These are phyloP conservation scores for Stemphylium lycopersici DNA, from an alignment of 2,329 filamentous ascomycete species.

Conservation along the genomic window DNA sequence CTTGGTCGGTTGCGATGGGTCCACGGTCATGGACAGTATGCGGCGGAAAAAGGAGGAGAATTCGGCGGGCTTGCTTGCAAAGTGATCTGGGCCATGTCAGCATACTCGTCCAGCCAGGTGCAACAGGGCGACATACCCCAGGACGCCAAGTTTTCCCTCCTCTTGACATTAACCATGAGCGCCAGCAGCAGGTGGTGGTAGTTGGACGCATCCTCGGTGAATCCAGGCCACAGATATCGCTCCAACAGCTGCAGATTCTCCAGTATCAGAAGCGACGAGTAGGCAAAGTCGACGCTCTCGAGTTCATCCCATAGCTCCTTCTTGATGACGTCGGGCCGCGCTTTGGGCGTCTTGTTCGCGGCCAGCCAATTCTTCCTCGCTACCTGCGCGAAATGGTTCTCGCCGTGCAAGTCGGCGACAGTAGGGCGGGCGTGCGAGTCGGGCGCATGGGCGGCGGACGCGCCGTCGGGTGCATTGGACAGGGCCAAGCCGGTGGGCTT, in stretches of 20 bases:
- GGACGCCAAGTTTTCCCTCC: conserved; percentile 81
- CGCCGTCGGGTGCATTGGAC: conserved; percentile 24
- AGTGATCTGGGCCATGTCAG: conserved; percentile 65
- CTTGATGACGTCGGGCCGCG: conserved; percentile 82
- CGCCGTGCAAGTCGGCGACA: conserved; percentile 72
- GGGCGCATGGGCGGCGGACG: conserved; percentile 28
- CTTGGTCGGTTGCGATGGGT: conserved; percentile 51
- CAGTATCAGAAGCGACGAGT: conserved; percentile 77
- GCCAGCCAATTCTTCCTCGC: conserved; percentile 88
- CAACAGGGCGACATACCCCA: conserved; percentile 69
- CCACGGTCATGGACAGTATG: conserved; percentile 81
- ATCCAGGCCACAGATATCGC: conserved; percentile 93
- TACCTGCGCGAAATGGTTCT: conserved; percentile 69
- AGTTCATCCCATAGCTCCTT: conserved; percentile 86
- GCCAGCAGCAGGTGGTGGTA: conserved; percentile 88
- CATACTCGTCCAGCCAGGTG: conserved; percentile 14
- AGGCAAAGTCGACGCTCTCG: conserved; percentile 79
- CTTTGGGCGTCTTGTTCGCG: conserved; percentile 65
- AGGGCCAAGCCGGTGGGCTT: conserved; percentile 21
- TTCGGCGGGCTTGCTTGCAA: conserved; percentile 75
- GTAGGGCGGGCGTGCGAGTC: conserved; percentile 61
- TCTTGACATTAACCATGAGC: conserved; percentile 85
- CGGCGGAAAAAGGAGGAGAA: conserved; percentile 91
- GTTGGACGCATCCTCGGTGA: conserved; percentile 86
- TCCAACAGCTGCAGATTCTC: conserved; percentile 93